A percentile compares a stretch with the other conserved stretches of the same genome.
Evolutionary conservation across 306 rosid genomes (phyloP).

Genomic region (Coriaria nepalensis): DNA sequence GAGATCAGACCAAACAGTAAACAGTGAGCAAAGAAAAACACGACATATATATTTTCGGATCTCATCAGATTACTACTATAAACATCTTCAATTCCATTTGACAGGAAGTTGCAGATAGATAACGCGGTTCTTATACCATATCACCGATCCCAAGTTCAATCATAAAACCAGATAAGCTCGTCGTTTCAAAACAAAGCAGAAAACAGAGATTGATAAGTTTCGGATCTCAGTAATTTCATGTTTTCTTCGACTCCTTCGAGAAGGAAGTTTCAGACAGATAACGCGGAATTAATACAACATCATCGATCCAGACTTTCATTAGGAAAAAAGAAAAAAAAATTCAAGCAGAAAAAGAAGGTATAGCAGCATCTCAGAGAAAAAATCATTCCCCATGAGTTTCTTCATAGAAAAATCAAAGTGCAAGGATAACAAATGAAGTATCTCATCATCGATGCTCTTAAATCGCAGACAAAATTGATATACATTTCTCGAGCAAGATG

Average conservation of each 20-base stretch:
- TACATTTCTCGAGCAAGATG: background rate
- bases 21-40: no score
- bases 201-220: no score
- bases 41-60: no score
- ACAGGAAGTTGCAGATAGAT: no score
- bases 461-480: no score
- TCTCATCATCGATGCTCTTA: conserved; percentile 22
- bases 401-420: conserved; percentile 63
- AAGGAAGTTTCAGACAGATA: conserved; percentile 29
- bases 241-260: conserved; percentile 17
- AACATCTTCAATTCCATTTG: no score
- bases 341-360: background rate
- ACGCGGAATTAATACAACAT: conserved; percentile 44
- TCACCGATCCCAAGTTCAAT: no score
- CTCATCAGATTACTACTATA: no score
- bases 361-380: conserved; percentile 42
- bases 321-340: background rate
- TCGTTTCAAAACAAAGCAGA: no score
- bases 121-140: no score
- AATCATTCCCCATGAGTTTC: conserved; percentile 34
- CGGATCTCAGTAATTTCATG: conserved; percentile 22
- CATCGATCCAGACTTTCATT: conserved; percentile 18
- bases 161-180: no score
- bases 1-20: no score
- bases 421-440: conserved; percentile 35